Percentiles rank a stretch among this genome's conserved stretches.
Conservation (phyloP, 352 stramenopile genomes). For the Aphanomyces stellatus region DNA sequence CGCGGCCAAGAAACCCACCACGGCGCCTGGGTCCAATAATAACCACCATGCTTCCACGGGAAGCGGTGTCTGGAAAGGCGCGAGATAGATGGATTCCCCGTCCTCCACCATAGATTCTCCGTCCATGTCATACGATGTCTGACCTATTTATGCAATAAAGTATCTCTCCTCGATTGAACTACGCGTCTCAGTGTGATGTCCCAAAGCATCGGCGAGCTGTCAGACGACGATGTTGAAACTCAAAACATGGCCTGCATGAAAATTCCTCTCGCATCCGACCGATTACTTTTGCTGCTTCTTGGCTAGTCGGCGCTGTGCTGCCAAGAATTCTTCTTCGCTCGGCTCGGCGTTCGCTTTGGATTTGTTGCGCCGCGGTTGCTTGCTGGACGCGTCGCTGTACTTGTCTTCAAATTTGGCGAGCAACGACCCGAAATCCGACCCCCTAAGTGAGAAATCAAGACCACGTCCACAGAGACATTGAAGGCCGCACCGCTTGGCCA, state of each 20-base stretch:
- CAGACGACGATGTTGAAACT: too few species aligned
- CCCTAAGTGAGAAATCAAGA: constrained; percentile 6
- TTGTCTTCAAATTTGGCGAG: constrained; percentile 52
- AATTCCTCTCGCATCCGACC: background rate
- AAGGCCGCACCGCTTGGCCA: constrained; percentile 29
- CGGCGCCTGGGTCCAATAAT: background rate
- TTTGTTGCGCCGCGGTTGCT: constrained; percentile 25
- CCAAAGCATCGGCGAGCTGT: too few species aligned
- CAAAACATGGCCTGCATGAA: too few species aligned
- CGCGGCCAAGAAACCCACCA: background rate
- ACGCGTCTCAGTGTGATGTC: too few species aligned
- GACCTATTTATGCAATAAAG: too few species aligned
- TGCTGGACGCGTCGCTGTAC: constrained; percentile 32
- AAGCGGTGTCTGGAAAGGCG: constrained; percentile 5
- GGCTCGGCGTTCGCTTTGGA: constrained; percentile 26
- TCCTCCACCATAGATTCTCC: too few species aligned
- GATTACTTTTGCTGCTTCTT: constrained; percentile 26
- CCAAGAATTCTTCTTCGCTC: constrained; percentile 59
- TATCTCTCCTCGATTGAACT: too few species aligned
- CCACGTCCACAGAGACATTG: constrained; percentile 27
- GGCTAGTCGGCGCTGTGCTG: constrained; percentile 42
- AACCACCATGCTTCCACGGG: background rate
- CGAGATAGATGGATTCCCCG: too few species aligned
- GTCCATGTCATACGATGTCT: too few species aligned
- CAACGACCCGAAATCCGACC: constrained; percentile 36